Evolutionary conservation across 75 land plant genomes (phyloP).

Genomic region (Selaginella moellendorffii): DNA sequence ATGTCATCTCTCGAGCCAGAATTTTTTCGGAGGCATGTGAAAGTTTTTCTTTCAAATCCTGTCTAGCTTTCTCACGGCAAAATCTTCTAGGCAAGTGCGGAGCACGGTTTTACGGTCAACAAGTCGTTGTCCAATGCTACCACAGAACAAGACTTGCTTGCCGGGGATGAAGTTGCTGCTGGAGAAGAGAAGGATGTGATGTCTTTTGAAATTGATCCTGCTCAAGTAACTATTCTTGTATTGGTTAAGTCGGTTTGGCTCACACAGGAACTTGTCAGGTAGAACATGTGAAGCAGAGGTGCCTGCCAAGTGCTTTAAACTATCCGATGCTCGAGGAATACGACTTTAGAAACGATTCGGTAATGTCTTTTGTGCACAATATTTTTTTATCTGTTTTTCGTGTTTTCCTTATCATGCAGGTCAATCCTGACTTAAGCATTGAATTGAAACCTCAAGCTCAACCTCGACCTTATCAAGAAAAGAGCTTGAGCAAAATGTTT

Average conservation of each 20-base stretch:
- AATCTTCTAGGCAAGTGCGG: neutral
- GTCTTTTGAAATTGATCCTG: slow-evolving; percentile 90
- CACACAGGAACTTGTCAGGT: too few relatives aligned
- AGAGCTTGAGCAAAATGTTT: slow-evolving; percentile 99
- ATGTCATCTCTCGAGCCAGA: slow-evolving; percentile 51
- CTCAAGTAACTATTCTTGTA: slow-evolving; percentile 55
- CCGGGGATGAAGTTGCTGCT: slow-evolving; percentile 59
- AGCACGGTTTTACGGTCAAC: slow-evolving; percentile 46
- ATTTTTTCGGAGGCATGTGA: slow-evolving; percentile 35
- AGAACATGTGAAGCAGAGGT: slow-evolving; percentile 94
- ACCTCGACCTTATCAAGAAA: slow-evolving; percentile 96
- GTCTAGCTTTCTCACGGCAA: too few relatives aligned
- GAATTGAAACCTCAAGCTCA: slow-evolving; percentile 96
- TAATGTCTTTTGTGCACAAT: slow-evolving; percentile 33
- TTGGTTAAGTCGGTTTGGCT: too few relatives aligned
- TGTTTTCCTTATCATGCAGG: slow-evolving; percentile 27
- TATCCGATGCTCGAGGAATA: slow-evolving; percentile 98
- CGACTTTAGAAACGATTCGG: slow-evolving; percentile 95
- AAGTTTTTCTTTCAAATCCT: too few relatives aligned
- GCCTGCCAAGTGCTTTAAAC: slow-evolving; percentile 88
- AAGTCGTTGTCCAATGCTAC: slow-evolving; percentile 35
- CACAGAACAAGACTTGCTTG: slow-evolving; percentile 55
- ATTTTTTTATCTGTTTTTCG: neutral
- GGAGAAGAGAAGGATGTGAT: slow-evolving; percentile 94
- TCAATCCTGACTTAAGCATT: slow-evolving; percentile 87